Evolutionary conservation across 2,329 filamentous ascomycete genomes (phyloP), one percentile per base, ranked within the genome.

Genomic region (Pseudogymnoascus sp.): DNA sequence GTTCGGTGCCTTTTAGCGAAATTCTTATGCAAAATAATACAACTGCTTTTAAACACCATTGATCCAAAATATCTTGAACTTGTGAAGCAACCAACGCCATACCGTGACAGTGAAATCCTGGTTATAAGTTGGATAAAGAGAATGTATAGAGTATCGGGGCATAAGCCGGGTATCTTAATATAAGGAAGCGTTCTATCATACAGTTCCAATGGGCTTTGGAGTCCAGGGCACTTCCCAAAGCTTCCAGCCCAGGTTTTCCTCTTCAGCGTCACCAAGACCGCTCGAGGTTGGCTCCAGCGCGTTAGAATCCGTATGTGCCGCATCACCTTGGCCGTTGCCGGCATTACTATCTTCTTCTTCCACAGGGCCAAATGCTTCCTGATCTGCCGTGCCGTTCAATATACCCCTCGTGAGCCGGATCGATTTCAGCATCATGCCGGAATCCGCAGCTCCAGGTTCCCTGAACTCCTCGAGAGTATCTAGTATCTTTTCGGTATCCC

Each of bases 181-280:
- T 61, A 41, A 35, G 35, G 52, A 35, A 35, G 31, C 38, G 16
- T 61, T 35, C 31, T 62, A 62, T 74, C 68, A 85, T 7, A 80
- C 76, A 61, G 81, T 74, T 4, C 83, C 83, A 67, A 86, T 85
- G 0, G 83, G 83, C 67, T 80, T 83, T 8, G 83, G 77, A 63
- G 78, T 79, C 83, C 83, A 86, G 2, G 74, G 70, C 6, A 81
- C 81, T 59, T 80, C 72, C 66, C 80, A 81, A 63, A 74, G 73
- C 21, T 75, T 74, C 83, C 83, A 86, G 23, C 76, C 74, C 45
- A 70, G 69, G 11, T 68, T 66, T n/a, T 68, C 63, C 21, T 52
- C 58, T 1, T 37, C 41, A 3, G 21, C 29, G 12, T 29, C 43
- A 14, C 14, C 59, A 41, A 62, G 29, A 62, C 31, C 35, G 19